Conservation (phyloP, 1,139 yeast genomes). For the Hansenula lynferdii region DNA sequence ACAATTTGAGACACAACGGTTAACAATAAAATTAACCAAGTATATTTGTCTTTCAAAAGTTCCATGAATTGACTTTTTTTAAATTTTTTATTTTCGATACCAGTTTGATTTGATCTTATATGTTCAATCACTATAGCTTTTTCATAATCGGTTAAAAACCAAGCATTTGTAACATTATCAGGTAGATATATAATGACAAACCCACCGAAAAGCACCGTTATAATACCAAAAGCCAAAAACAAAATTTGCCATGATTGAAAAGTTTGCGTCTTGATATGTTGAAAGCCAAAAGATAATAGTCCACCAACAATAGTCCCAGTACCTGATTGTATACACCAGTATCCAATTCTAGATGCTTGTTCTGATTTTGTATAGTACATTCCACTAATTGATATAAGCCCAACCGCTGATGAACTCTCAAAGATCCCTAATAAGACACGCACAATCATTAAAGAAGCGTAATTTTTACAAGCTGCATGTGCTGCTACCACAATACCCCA, state of each 20-base stretch:
- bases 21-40: conserved; percentile 35
- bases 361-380: conserved; percentile 51
- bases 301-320: conserved; percentile 53
- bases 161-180: conserved; percentile 37
- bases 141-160: conserved; percentile 33
- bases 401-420: conserved; percentile 56
- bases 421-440: conserved; percentile 50
- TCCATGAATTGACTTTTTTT: conserved; percentile 39
- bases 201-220: conserved; percentile 42
- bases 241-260: conserved; percentile 36
- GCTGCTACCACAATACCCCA: conserved; percentile 51
- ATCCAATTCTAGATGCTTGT: conserved; percentile 48
- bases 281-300: conserved; percentile 45
- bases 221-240: conserved; percentile 36
- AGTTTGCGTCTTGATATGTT: conserved; percentile 15
- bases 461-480: conserved; percentile 44
- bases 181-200: conserved; percentile 37
- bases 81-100: conserved; percentile 38
- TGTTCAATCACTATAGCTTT: conserved; percentile 38
- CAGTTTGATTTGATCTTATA: conserved; percentile 39
- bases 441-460: conserved; percentile 45
- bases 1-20: conserved; percentile 32
- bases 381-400: conserved; percentile 50
- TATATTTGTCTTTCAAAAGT: conserved; percentile 38
- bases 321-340: conserved; percentile 47